phyloP scores from a whole-genome alignment of 176 grass and related monocot genomes.

The Puya raimondii region DNA sequence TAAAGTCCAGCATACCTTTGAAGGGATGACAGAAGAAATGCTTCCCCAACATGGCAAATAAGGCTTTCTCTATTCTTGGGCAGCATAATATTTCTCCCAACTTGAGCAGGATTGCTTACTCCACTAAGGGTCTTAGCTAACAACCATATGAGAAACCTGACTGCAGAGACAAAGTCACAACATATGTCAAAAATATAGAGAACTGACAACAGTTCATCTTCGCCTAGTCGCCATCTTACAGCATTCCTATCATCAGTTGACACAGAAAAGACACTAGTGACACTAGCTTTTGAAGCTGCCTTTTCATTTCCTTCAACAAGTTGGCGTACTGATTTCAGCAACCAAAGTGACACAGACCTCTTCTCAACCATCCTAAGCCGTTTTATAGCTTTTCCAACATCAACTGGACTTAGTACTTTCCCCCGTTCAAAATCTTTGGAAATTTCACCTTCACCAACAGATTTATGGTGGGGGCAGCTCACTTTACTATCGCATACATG shows the following conservation, averaged over 20 bases:
- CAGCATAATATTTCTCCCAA: slow-evolving; percentile 40
- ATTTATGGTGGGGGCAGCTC: slow-evolving; percentile 76
- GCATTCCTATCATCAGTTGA: slow-evolving; percentile 42
- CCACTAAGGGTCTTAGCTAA: slow-evolving; percentile 56
- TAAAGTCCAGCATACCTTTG: slow-evolving; percentile 54
- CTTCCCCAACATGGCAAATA: slow-evolving; percentile 79
- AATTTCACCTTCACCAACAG: slow-evolving; percentile 47
- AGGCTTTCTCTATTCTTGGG: slow-evolving; percentile 76
- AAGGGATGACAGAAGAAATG: slow-evolving; percentile 83
- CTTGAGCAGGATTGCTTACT: slow-evolving; percentile 36
- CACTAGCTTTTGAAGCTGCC: slow-evolving; percentile 46
- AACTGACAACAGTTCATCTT: slow-evolving; percentile 76
- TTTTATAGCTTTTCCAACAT: slow-evolving; percentile 72
- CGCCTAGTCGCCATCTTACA: slow-evolving; percentile 67
- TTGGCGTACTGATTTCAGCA: slow-evolving; percentile 71
- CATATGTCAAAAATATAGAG: slow-evolving; percentile 87
- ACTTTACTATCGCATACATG: slow-evolving; percentile 94
- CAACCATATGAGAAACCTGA: slow-evolving; percentile 83
- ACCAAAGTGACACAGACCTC: slow-evolving; percentile 79
- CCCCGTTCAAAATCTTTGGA: slow-evolving; percentile 52
- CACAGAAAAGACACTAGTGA: slow-evolving; percentile 36
- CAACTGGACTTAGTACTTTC: slow-evolving; percentile 38
- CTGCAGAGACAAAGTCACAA: slow-evolving; percentile 71
- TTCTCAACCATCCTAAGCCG: slow-evolving; percentile 86
- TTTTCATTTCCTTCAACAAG: slow-evolving; percentile 89